Conservation (phyloP, 73 alveolate genomes). For the Paramecium sexaurelia region DNA sequence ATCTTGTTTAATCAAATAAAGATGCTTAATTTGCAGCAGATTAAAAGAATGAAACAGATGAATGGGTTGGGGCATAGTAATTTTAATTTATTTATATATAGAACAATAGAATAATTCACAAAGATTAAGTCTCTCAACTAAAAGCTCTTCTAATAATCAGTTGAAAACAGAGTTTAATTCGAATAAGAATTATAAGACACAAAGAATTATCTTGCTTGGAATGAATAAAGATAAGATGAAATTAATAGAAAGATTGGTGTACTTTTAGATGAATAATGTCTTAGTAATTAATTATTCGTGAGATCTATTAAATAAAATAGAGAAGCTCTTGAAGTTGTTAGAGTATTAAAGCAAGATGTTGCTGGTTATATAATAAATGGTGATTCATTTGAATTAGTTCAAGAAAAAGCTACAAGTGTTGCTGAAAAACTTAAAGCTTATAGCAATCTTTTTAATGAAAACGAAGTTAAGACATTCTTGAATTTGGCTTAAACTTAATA, state of each 20-base stretch:
- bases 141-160: not conserved
- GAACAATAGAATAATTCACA: conserved; percentile 23
- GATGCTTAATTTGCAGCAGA: conserved; percentile 45
- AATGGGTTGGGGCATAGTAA: conserved; percentile 4
- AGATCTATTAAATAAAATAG: not conserved
- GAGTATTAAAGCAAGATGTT: not conserved
- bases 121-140: not conserved
- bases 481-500: not conserved
- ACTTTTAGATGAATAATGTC: not conserved
- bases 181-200: not conserved
- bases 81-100: not conserved
- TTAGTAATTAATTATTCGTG: not conserved
- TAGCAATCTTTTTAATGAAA: not conserved
- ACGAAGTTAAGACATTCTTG: not conserved
- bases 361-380: conserved; percentile 8
- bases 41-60: conserved; percentile 34
- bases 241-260: not conserved
- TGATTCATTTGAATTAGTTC: not conserved
- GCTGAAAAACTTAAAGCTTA: not conserved
- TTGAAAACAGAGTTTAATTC: not conserved
- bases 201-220: conserved; percentile 25
- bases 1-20: conserved; percentile 1
- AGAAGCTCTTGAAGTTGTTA: conserved; percentile 24
- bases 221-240: conserved; percentile 4
- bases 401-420: not conserved